Base-by-base conservation (phyloP, 768 basidiomycete species). In the Rhodotorula taiwanensis region DNA sequence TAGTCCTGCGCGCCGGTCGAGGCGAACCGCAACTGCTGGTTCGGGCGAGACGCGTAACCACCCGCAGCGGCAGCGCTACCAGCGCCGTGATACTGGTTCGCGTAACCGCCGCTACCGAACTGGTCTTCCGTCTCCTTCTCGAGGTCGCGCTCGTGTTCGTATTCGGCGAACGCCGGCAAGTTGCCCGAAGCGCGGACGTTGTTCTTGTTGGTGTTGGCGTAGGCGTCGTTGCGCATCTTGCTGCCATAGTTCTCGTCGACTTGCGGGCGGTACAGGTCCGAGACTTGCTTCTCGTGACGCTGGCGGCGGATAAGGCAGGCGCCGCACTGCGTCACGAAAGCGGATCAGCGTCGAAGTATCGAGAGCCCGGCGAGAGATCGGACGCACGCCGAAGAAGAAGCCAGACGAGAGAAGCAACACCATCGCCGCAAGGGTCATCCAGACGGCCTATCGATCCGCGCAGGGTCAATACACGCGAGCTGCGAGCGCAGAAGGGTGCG, bases 361-460 rank as follows among this genome's bases (percentile, higher is more conserved):
- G 50, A 31, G 4, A 3, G 2, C 21, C 31, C 13, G 10, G 10
- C 18, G 16, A 13, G 21, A 27, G 27, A 36, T 16, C 44, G 30
- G 28, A 23, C 66, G 45, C 49, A 91, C 71, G 4, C 86, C 82
- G 72, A 84, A 94, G 79, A 92, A 86, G 75, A 90, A 94, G 15
- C 90, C 89, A 39, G 87, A 85, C 75, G 94, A 86, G 81, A 91
- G 88, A 50, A 93, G 80, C 25, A 91, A 78, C 21, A 93, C 30
- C 82, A 86, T 89, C 0, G 90, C 88, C 1, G 83, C 86, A 36
- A 97, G 82, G 3, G 89, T 91, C 55, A 97, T 78, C 93, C 93
- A 97, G 44, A 92, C 82, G 25, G 88, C 91, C 62, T 58, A n/a
- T 21, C 27, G 42, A 21, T 21, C 23, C n/a, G n/a, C n/a, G 28